phyloP scores from a whole-genome alignment of 306 rosid genomes.

The Vicia sativa region DNA sequence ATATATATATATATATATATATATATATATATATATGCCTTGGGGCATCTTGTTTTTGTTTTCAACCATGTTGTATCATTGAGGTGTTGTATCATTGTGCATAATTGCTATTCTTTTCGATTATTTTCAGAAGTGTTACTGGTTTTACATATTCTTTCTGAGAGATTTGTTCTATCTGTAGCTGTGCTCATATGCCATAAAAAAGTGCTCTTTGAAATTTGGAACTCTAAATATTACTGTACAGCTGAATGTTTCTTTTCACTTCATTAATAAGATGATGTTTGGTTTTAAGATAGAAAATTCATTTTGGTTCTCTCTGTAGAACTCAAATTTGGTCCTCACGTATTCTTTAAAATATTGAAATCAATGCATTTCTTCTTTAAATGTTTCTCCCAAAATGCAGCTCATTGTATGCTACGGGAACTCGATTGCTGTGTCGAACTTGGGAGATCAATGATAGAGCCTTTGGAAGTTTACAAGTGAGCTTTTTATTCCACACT shows the following conservation, averaged over 20 bases:
- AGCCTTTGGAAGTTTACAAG: conserved; percentile 90
- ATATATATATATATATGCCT: too few relatives aligned
- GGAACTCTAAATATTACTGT: conserved; percentile 3
- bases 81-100: background rate
- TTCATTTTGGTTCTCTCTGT: conserved; percentile 10
- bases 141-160: conserved; percentile 31
- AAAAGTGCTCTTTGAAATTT: conserved; percentile 19
- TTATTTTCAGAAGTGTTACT: background rate
- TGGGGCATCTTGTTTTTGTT: conserved; percentile 23
- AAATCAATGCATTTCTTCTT: conserved; percentile 17
- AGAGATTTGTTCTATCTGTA: conserved; percentile 18
- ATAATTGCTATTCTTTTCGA: too few relatives aligned
- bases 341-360: conserved; percentile 18
- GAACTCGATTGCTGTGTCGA: conserved; percentile 84
- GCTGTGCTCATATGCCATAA: conserved; percentile 6
- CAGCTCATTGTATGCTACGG: conserved; percentile 83
- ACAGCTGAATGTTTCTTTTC: background rate
- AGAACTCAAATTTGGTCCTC: conserved; percentile 12
- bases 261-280: conserved; percentile 3
- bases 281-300: conserved; percentile 20
- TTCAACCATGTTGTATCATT: conserved; percentile 15
- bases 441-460: conserved; percentile 97
- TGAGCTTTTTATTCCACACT: conserved; percentile 44
- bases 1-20: too few relatives aligned
- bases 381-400: conserved; percentile 28